Percentiles rank a stretch among this genome's conserved stretches.
These are phyloP conservation scores for Cicer arietinum DNA, from an alignment of 306 rosid species.

Conservation along the genomic window DNA sequence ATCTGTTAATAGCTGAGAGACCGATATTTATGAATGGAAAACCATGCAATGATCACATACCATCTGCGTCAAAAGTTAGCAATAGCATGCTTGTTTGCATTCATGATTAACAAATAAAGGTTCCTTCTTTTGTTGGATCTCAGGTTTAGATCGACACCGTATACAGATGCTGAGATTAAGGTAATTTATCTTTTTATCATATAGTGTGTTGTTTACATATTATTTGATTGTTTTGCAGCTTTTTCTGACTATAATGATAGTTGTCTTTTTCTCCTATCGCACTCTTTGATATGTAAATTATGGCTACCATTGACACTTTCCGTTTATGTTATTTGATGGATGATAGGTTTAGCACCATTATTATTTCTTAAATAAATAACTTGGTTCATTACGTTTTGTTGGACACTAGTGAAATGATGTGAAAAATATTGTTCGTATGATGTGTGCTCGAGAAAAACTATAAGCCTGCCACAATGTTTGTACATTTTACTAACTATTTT, in stretches of 20 bases:
- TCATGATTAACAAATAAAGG: slow-evolving; percentile 31
- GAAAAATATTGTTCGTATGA: slow-evolving; percentile 7
- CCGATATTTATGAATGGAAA: slow-evolving; percentile 25
- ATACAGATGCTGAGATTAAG: slow-evolving; percentile 90
- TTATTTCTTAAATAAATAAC: slow-evolving; percentile 22
- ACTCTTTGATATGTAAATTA: background rate
- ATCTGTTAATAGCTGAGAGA: slow-evolving; percentile 30
- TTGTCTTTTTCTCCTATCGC: slow-evolving; percentile 24
- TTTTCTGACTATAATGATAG: background rate
- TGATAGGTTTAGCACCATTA: slow-evolving; percentile 19
- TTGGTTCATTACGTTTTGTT: background rate
- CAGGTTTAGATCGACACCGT: slow-evolving; percentile 82
- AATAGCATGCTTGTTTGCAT: slow-evolving; percentile 28
- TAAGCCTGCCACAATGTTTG: slow-evolving; percentile 1
- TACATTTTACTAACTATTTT: background rate
- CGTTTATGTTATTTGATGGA: slow-evolving; percentile 26
- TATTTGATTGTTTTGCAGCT: slow-evolving; percentile 8
- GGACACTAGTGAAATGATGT: slow-evolving; percentile 10
- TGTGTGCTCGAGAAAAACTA: slow-evolving; percentile 13
- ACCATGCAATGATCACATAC: slow-evolving; percentile 24
- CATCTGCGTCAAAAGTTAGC: slow-evolving; percentile 27
- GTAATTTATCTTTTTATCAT: slow-evolving; percentile 47
- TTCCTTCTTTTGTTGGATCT: slow-evolving; percentile 42
- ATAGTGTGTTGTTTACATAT: background rate
- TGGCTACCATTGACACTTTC: slow-evolving; percentile 15